These are phyloP conservation scores for Leccinum subtestaceum DNA, from an alignment of 768 basidiomycete species.

Conservation along the genomic window DNA sequence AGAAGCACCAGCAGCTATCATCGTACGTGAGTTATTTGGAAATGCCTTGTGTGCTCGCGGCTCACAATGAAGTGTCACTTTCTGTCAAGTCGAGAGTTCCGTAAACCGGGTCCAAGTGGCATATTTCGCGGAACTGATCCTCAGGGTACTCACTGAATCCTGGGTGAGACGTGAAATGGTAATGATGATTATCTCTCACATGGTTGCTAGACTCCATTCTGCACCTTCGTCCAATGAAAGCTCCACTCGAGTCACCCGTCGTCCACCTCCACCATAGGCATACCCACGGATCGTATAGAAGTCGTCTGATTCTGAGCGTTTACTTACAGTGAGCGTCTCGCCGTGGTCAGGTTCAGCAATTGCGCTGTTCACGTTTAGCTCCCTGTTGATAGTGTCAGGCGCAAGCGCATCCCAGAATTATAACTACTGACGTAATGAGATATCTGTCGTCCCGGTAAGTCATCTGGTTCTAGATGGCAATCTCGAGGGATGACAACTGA, in stretches of 20 bases:
- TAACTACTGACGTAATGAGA: slow-evolving; percentile 31
- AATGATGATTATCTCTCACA: slow-evolving; percentile 22
- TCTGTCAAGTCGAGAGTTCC: slow-evolving; percentile 48
- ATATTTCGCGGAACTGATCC: slow-evolving; percentile 43
- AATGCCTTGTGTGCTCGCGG: not conserved
- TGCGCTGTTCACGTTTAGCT: slow-evolving; percentile 59
- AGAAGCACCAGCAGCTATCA: slow-evolving; percentile 57
- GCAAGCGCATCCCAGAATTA: not conserved
- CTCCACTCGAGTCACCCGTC: slow-evolving; percentile 56
- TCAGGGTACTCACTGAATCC: slow-evolving; percentile 43
- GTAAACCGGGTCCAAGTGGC: slow-evolving; percentile 40
- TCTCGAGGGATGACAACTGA: slow-evolving; percentile 14
- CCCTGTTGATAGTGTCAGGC: slow-evolving; percentile 39
- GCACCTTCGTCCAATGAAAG: slow-evolving; percentile 52
- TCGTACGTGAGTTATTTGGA: not conserved
- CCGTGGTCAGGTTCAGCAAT: slow-evolving; percentile 56
- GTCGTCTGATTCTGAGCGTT: slow-evolving; percentile 3
- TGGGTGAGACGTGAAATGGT: slow-evolving; percentile 2
- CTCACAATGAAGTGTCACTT: slow-evolving; percentile 48
- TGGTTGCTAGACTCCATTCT: slow-evolving; percentile 45
- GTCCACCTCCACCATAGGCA: slow-evolving; percentile 61
- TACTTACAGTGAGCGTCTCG: slow-evolving; percentile 36
- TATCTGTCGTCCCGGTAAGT: slow-evolving; percentile 20
- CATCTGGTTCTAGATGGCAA: not conserved
- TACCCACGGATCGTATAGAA: slow-evolving; percentile 51